Conservation (phyloP, 2,329 filamentous ascomycete species). For the Cordyceps tenuipes region DNA sequence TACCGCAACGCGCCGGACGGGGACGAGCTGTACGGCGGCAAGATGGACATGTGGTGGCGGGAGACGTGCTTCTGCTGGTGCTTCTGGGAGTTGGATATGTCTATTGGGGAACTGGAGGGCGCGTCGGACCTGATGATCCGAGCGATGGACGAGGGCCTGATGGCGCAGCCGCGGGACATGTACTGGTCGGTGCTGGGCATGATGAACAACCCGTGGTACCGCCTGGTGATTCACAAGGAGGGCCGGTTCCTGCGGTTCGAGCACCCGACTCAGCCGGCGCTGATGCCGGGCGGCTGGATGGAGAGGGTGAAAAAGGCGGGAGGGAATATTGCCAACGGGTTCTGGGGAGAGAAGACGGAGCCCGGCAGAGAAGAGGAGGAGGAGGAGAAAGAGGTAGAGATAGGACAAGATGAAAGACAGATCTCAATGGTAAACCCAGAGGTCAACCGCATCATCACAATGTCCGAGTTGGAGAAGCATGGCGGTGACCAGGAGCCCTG, state of each 20-base stretch:
- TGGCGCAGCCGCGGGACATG: conserved; percentile 82
- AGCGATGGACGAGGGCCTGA: conserved; percentile 85
- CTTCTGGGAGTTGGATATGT: conserved; percentile 73
- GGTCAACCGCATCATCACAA: conserved; percentile 52
- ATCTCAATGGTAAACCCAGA: conserved; percentile 70
- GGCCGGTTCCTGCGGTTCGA: conserved; percentile 63
- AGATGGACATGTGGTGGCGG: conserved; percentile 70
- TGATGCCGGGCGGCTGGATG: conserved; percentile 85
- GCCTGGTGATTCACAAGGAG: conserved; percentile 67
- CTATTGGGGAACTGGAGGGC: conserved; percentile 49
- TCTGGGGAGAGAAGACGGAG: conserved; percentile 69
- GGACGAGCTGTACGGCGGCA: conserved; percentile 63
- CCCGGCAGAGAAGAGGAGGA: conserved; percentile 27
- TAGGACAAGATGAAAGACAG: conserved; percentile 47
- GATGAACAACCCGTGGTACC: conserved; percentile 97
- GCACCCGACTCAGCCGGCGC: conserved; percentile 74
- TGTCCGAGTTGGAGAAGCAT: conserved; percentile 65
- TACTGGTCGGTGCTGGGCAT: conserved; percentile 93
- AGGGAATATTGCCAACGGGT: conserved; percentile 72
- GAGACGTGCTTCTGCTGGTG: conserved; percentile 86
- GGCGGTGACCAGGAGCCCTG: conserved; percentile 59
- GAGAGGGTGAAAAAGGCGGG: conserved; percentile 77
- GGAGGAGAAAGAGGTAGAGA: conserved; percentile 26
- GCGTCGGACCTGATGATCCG: conserved; percentile 71
- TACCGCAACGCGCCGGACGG: conserved; percentile 58